Evolutionary conservation across 345 rosid species (phyloP), one percentile per base, ranked within the genome.

Genomic region (Gossypium raimondii): DNA sequence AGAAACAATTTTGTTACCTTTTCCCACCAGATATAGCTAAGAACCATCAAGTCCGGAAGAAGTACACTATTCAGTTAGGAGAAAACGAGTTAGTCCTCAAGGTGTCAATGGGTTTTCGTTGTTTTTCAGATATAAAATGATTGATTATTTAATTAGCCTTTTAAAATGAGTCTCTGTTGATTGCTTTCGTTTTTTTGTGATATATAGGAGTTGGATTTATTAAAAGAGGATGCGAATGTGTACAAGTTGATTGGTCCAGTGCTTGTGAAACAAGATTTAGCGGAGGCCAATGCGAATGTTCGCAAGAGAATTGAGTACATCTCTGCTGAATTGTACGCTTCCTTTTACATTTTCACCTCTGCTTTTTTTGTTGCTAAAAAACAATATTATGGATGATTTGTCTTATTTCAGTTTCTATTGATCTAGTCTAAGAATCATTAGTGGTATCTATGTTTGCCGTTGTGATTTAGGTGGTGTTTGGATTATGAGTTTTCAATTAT

Each of bases 81-180:
- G 98, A 94, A 85, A 94, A 94, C 77, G 98, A 92, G 86, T 95
- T 94, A 44, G 98, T 94, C 18, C 98, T 89, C 53, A 92, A 91
- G 97, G 97, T 90, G 52, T 56, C 9, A 20, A 68, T 47, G 66
- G 52, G 12, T 63, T 72, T 67, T 67, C 55, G 9, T 48, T 24
- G 13, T 47, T 48, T 48, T 24, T 56, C 11, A 34, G 12, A 34
- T 63, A 34, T 63, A 10, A 64, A 3, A 5, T 41, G 16, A 38
- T 38, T 34, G 22, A n/a, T 64, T 11, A 11, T 11, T 11, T 50
- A 9, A 45, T 67, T 67, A 47, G 59, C 59, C 13, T 27, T 34
- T 34, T 50, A 25, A 50, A 68, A 50, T 68, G 45, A 9, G 7
- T 24, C 16, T 24, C 2, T 14, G 22, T 48, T 69, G 45, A 51